Conservation (phyloP, 352 stramenopile species). For the Pythium periplocum region DNA sequence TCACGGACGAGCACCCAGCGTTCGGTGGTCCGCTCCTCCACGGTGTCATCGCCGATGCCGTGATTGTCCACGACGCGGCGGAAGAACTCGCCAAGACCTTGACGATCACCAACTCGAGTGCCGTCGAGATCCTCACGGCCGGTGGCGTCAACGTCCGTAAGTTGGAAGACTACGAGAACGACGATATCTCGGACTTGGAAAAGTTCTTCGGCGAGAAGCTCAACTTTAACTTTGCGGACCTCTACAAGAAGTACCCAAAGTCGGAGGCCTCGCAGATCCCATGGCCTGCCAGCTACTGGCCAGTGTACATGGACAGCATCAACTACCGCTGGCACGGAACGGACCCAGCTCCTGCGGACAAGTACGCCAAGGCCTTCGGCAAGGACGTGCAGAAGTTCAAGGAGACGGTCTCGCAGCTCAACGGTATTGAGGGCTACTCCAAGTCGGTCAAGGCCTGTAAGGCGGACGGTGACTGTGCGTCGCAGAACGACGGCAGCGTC, state of each 20-base stretch:
- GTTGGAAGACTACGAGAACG: slow-evolving; percentile 16
- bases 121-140: slow-evolving; percentile 7
- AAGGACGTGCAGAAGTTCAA: slow-evolving; percentile 13
- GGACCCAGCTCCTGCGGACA: slow-evolving; percentile 12
- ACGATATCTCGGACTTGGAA: slow-evolving; percentile 27
- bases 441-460: neutral
- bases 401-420: slow-evolving; percentile 13
- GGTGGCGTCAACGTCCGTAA: neutral
- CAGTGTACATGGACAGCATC: slow-evolving; percentile 56
- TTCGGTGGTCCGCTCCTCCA: neutral
- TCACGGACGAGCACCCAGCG: slow-evolving; percentile 2
- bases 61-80: neutral
- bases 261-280: slow-evolving; percentile 16
- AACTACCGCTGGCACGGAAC: slow-evolving; percentile 35
- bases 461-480: neutral
- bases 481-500: neutral
- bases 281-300: slow-evolving; percentile 60
- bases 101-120: slow-evolving; percentile 2
- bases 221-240: slow-evolving; percentile 19
- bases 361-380: slow-evolving; percentile 19
- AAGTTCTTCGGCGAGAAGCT: slow-evolving; percentile 25
- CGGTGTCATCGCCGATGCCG: neutral
- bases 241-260: slow-evolving; percentile 25
- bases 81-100: neutral
- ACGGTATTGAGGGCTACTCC: slow-evolving; percentile 3